A percentile compares a stretch with the other conserved stretches of the same genome.
Conservation (phyloP, 345 rosid genomes). For the Salix dunnii region DNA sequence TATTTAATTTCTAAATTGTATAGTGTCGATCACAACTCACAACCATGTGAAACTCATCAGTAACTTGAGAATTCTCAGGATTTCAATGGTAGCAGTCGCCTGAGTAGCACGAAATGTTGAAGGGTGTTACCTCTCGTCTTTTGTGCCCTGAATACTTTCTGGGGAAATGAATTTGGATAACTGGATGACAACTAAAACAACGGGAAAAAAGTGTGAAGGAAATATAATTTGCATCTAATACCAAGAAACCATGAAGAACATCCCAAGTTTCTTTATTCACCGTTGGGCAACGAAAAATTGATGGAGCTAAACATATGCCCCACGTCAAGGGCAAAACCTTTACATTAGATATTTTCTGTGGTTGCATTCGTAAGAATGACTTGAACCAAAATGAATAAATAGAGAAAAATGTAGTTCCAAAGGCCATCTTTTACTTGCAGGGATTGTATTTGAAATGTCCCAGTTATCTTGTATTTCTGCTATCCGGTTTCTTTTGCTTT, state of each 20-base stretch:
- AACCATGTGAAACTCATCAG: too few species aligned
- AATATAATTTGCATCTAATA: neutral
- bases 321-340: constrained; percentile 13
- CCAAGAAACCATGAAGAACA: neutral
- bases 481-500: constrained; percentile 57
- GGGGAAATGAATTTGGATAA: too few species aligned
- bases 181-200: too few species aligned
- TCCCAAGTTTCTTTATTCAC: constrained; percentile 14
- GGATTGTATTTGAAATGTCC: constrained; percentile 11
- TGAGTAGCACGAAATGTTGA: too few species aligned
- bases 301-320: constrained; percentile 13
- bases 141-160: too few species aligned
- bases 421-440: neutral
- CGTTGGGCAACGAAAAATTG: constrained; percentile 6
- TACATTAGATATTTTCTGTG: constrained; percentile 5
- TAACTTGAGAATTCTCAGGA: too few species aligned
- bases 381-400: constrained; percentile 16
- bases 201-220: too few species aligned
- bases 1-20: too few species aligned
- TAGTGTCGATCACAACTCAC: too few species aligned
- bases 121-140: too few species aligned
- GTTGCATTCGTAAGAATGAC: constrained; percentile 8
- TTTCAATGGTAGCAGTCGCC: too few species aligned
- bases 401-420: constrained; percentile 17
- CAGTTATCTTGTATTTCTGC: constrained; percentile 46